phyloP scores from a whole-genome alignment of 768 basidiomycete genomes.

The Rhizopogon salebrosus region DNA sequence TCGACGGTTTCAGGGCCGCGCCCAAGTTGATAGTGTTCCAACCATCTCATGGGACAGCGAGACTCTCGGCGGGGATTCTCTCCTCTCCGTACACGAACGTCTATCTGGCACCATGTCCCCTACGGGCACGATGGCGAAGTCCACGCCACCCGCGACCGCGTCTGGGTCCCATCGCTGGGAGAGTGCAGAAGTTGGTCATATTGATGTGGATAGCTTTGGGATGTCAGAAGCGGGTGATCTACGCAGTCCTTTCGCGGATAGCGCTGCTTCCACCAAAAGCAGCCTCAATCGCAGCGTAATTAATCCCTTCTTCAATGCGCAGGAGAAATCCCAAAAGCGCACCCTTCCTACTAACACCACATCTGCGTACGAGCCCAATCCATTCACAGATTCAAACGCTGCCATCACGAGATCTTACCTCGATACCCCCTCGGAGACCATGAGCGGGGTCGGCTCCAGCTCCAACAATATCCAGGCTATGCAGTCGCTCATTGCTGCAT shows the following conservation, averaged over 20 bases:
- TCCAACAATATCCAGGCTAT: conserved; percentile 50
- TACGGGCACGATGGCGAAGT: conserved; percentile 46
- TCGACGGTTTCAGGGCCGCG: conserved; percentile 39
- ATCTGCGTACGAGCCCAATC: conserved; percentile 21
- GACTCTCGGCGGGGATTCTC: conserved; percentile 40
- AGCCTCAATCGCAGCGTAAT: conserved; percentile 2
- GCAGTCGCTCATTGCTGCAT: conserved; percentile 63
- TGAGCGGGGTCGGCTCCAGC: conserved; percentile 19
- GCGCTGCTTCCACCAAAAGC: conserved; percentile 11
- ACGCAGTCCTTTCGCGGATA: conserved; percentile 23
- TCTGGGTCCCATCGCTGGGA: conserved; percentile 60
- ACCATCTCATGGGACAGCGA: conserved; percentile 51
- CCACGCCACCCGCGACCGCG: conserved; percentile 52
- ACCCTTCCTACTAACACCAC: conserved; percentile 10
- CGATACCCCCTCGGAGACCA: conserved; percentile 13
- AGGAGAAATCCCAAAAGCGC: conserved; percentile 28
- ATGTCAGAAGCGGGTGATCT: conserved; percentile 5
- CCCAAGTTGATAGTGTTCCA: conserved; percentile 30
- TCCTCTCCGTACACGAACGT: conserved; percentile 42
- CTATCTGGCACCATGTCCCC: conserved; percentile 45
- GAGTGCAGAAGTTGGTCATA: conserved; percentile 58
- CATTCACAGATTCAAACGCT: conserved; percentile 37
- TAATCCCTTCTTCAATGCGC: conserved; percentile 41
- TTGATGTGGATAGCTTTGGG: conserved; percentile 20
- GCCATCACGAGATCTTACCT: conserved; percentile 14